Conservation (phyloP, 176 grass and related monocot species). For the Aegilops tauschii region DNA sequence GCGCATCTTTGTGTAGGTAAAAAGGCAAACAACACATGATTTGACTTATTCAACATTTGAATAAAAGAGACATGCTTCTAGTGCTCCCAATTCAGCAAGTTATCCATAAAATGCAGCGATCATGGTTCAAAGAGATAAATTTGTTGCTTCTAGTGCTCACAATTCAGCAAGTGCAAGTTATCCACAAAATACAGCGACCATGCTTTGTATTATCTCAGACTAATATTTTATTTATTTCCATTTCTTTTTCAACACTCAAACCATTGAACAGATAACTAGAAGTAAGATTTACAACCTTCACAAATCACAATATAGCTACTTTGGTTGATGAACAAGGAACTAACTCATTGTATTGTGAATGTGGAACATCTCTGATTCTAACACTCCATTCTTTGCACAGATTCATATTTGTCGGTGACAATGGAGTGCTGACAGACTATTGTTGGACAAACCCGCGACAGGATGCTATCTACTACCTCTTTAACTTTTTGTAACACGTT, state of each 20-base stretch:
- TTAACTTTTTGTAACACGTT: no score
- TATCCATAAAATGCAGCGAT: not conserved
- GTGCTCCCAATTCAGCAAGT: not conserved
- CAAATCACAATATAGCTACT: not conserved
- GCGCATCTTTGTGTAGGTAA: not conserved
- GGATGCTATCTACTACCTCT: not conserved
- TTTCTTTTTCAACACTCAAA: not conserved
- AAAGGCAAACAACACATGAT: not conserved
- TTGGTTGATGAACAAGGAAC: not conserved
- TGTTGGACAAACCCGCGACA: conserved; percentile 10
- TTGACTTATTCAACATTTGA: not conserved
- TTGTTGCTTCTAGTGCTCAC: not conserved
- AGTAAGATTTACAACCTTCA: conserved; percentile 9
- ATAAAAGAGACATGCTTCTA: not conserved
- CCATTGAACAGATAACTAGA: not conserved
- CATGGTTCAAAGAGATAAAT: not conserved
- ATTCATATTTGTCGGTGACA: not conserved
- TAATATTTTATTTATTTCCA: not conserved
- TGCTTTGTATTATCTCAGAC: not conserved
- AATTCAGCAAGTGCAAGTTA: conserved; percentile 10
- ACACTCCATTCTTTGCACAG: not conserved
- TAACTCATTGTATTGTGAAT: not conserved
- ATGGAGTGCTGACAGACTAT: no score
- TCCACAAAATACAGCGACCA: not conserved
- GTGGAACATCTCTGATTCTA: not conserved